Conservation (phyloP, 2,329 filamentous ascomycete species). For the Acarospora socialis region DNA sequence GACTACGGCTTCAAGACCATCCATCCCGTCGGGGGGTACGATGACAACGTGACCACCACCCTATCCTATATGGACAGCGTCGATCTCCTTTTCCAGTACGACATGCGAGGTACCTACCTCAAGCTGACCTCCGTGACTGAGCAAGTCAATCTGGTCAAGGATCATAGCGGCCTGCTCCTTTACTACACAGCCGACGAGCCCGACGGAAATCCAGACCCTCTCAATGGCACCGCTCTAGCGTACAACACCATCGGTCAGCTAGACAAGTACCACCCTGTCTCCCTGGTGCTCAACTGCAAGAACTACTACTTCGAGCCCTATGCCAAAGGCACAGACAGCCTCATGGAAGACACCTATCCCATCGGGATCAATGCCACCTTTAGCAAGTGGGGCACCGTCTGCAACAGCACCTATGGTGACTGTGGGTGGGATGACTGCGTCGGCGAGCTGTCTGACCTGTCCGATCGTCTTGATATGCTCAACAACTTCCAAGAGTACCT, state of each 20-base stretch:
- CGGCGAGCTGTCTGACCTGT: conserved; percentile 35
- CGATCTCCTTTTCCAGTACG: too few relatives aligned
- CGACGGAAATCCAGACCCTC: conserved; percentile 42
- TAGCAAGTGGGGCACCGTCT: conserved; percentile 29
- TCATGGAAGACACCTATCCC: conserved; percentile 48
- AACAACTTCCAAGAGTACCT: conserved; percentile 29
- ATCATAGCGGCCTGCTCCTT: conserved; percentile 23
- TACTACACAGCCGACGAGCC: conserved; percentile 38
- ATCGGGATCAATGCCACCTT: conserved; percentile 42
- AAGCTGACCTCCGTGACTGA: conserved; percentile 24
- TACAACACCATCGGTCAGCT: conserved; percentile 33
- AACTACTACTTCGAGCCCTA: conserved; percentile 47
- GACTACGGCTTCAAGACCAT: too few relatives aligned
- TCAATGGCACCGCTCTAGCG: conserved; percentile 31
- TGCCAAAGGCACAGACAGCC: conserved; percentile 39
- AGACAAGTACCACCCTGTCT: conserved; percentile 48
- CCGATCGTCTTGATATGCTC: conserved; percentile 29
- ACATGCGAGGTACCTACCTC: conserved; percentile 29
- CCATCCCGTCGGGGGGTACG: too few relatives aligned
- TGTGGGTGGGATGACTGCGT: conserved; percentile 50
- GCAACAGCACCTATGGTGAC: conserved; percentile 46
- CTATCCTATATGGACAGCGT: too few relatives aligned
- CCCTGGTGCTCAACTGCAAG: conserved; percentile 45
- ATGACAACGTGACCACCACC: too few relatives aligned
- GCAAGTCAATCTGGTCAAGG: conserved; percentile 17